Evolutionary conservation across 768 basidiomycete species (phyloP), one percentile per base, ranked within the genome.

Genomic region (Imleria badia): DNA sequence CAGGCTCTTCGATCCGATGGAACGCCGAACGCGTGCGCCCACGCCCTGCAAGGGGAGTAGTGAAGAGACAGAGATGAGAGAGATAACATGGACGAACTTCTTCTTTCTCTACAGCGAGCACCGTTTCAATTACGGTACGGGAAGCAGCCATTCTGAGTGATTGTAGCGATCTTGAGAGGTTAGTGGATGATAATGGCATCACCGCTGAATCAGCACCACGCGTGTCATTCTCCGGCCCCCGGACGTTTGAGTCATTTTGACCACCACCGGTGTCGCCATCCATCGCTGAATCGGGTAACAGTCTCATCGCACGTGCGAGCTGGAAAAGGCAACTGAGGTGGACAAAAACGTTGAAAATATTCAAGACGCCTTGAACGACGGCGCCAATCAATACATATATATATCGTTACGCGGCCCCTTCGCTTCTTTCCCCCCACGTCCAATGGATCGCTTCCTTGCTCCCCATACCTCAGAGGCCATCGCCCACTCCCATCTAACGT

Each of bases 21-120:
- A 90, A 45, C 96, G 78, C 54, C 94, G 81, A 20, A 98, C 96
- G 47, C 79, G 75, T 17, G 89, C 94, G 7, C 92, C 92, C 3
- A 74, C 87, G 10, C 94, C 92, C 87, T 89, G 53, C 7, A 15
- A 11, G 33, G n/a, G n/a, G n/a, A 14, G 5, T 2, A 3, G 43
- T 58, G 11, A 46, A 48, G 31, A 43, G 36, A 56, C 36, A 22
- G 48, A 42, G 39, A 42, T 26, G 4, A 14, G 0, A 5, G 4
- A 9, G 17, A 29, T 17, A 2, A 20, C n/a, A n/a, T 1, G 38
- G 3, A 51, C 68, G 33, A 23, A 85, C 88, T 76, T 90, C 90
- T 11, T 83, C 73, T 3, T 82, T 85, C 66, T 92, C 91, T 17
- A 86, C 74, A 0, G 94, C 86, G 12, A 88, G 74, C 3, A 95